A percentile compares a stretch with the other conserved stretches of the same genome.
These are phyloP conservation scores for Westerdykella sp. DNA, from an alignment of 2,329 filamentous ascomycete species.

Conservation along the genomic window DNA sequence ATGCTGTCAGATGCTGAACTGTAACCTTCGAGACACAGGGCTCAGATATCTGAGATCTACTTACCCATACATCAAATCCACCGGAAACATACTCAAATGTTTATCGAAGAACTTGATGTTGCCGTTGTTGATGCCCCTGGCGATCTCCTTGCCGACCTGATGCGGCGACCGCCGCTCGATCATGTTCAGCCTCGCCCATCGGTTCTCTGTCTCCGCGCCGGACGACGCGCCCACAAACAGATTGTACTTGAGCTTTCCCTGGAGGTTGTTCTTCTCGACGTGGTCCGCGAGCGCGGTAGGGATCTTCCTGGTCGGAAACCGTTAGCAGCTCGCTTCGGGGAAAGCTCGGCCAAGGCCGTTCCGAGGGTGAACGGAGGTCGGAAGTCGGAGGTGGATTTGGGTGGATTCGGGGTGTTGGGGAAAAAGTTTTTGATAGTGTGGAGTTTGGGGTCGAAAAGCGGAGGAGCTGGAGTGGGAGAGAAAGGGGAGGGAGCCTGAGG, in stretches of 20 bases:
- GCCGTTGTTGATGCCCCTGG: constrained; percentile 84
- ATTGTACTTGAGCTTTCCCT: constrained; percentile 78
- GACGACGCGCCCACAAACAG: constrained; percentile 88
- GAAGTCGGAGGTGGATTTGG: background rate
- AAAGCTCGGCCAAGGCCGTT: background rate
- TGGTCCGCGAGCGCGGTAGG: constrained; percentile 80
- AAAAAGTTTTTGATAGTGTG: background rate
- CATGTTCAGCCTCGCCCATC: constrained; percentile 87
- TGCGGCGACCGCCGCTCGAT: constrained; percentile 79
- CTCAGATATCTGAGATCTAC: constrained; percentile 13
- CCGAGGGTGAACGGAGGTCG: background rate
- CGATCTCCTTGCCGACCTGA: constrained; percentile 84
- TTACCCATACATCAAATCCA: constrained; percentile 68
- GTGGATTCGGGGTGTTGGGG: background rate
- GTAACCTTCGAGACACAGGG: background rate
- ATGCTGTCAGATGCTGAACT: constrained; percentile 21
- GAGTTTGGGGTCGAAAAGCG: background rate
- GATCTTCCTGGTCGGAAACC: constrained; percentile 58
- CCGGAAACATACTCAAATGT: constrained; percentile 87
- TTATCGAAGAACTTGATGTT: constrained; percentile 92
- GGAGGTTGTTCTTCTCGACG: constrained; percentile 77
- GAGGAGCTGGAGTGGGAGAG: background rate
- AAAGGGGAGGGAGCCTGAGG: background rate
- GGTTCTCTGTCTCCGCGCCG: constrained; percentile 82
- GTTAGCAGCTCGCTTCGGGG: background rate